These are phyloP conservation scores for Platismatia glauca DNA, from an alignment of 495 filamentous ascomycete species.

Conservation along the genomic window DNA sequence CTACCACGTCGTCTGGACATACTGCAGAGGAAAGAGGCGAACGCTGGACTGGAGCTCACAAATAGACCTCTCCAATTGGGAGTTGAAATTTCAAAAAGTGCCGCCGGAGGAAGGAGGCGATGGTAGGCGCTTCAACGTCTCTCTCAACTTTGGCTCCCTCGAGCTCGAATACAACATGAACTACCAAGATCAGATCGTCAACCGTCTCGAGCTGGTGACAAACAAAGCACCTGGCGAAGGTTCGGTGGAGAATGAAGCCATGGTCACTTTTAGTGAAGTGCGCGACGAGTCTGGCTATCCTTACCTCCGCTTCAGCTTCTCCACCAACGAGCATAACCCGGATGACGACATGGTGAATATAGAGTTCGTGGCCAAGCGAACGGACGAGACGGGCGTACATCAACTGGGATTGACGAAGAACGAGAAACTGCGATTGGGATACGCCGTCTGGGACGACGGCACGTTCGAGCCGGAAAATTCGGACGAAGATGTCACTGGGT, in stretches of 20 bases:
- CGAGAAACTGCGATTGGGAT: slow-evolving; percentile 22
- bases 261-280: slow-evolving; percentile 16
- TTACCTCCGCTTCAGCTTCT: slow-evolving; percentile 18
- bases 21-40: slow-evolving; percentile 16
- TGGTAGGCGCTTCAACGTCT: slow-evolving; percentile 18
- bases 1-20: slow-evolving; percentile 20
- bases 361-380: slow-evolving; percentile 24
- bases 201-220: slow-evolving; percentile 17
- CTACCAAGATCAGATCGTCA: slow-evolving; percentile 25
- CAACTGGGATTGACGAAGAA: slow-evolving; percentile 19
- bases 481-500: slow-evolving; percentile 4
- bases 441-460: slow-evolving; percentile 19
- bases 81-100: slow-evolving; percentile 8
- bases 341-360: slow-evolving; percentile 22
- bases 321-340: slow-evolving; percentile 19
- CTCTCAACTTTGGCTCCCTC: slow-evolving; percentile 21
- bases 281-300: slow-evolving; percentile 24
- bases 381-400: slow-evolving; percentile 18
- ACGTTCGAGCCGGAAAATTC: slow-evolving; percentile 16
- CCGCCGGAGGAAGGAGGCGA: slow-evolving; percentile 5
- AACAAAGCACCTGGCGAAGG: slow-evolving; percentile 19
- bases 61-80: slow-evolving; percentile 13
- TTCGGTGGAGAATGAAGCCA: slow-evolving; percentile 19
- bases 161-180: slow-evolving; percentile 23
- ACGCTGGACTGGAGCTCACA: slow-evolving; percentile 18